These are phyloP conservation scores for Kodamaea suecica DNA, from an alignment of 1,139 yeast genomes.

Conservation along the genomic window DNA sequence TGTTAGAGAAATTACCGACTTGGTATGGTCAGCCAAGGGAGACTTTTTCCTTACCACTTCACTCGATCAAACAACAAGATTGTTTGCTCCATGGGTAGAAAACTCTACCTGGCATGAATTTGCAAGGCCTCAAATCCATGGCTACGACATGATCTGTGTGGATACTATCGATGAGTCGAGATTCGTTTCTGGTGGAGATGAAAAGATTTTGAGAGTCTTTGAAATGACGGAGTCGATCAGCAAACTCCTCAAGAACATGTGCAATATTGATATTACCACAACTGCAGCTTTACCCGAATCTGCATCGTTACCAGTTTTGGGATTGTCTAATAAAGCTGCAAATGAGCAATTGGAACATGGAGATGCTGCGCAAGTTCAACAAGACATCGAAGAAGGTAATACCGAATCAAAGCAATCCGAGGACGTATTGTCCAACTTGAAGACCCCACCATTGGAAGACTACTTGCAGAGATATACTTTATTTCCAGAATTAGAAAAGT, in stretches of 20 bases:
- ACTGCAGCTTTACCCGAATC: constrained; percentile 55
- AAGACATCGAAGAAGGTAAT: constrained; percentile 35
- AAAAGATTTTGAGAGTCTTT: constrained; percentile 84
- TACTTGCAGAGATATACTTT: constrained; percentile 86
- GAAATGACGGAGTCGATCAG: constrained; percentile 85
- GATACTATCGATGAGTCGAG: constrained; percentile 56
- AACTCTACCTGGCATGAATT: constrained; percentile 74
- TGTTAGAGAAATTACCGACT: constrained; percentile 67
- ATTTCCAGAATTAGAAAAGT: constrained; percentile 92
- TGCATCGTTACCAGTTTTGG: constrained; percentile 90
- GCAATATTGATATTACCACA: constrained; percentile 38
- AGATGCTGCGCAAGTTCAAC: constrained; percentile 33
- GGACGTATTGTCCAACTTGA: constrained; percentile 45
- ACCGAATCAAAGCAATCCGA: constrained; percentile 34
- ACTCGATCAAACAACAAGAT: constrained; percentile 88
- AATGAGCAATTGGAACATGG: constrained; percentile 45
- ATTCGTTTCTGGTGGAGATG: constrained; percentile 95
- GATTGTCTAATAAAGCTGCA: constrained; percentile 89
- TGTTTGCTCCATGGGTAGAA: constrained; percentile 63
- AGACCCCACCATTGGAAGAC: constrained; percentile 78
- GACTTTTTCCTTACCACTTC: constrained; percentile 71
- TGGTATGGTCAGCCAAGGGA: constrained; percentile 74
- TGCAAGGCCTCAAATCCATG: constrained; percentile 97
- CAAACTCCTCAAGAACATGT: constrained; percentile 51
- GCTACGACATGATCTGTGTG: constrained; percentile 92